Percentiles rank a stretch among this genome's conserved stretches.
Conservation (phyloP, 1,139 yeast genomes). For the Hanseniaspora sp. region DNA sequence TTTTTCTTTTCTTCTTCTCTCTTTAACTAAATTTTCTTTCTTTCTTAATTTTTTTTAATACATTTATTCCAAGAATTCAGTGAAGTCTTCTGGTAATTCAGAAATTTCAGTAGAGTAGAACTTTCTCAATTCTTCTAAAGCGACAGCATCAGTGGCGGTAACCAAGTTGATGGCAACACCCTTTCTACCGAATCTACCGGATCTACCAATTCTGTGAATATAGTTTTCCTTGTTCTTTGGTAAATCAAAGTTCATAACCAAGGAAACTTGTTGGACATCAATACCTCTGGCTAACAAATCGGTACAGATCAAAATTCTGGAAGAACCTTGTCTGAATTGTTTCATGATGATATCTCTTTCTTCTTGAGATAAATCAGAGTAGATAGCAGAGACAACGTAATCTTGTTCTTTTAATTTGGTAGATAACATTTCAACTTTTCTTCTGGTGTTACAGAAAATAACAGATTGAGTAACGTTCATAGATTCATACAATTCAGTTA, state of each 20-base stretch:
- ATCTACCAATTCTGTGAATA: slow-evolving; percentile 99
- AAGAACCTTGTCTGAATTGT: slow-evolving; percentile 97
- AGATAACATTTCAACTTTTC: slow-evolving; percentile 91
- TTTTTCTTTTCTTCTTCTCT: neutral
- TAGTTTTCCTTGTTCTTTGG: slow-evolving; percentile 97
- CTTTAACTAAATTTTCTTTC: slow-evolving; percentile 19
- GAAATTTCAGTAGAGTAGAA: slow-evolving; percentile 97
- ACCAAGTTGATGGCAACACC: slow-evolving; percentile 99
- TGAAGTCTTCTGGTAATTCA: slow-evolving; percentile 94
- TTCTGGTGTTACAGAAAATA: slow-evolving; percentile 97
- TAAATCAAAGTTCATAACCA: slow-evolving; percentile 94
- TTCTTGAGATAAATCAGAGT: slow-evolving; percentile 92
- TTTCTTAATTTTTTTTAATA: slow-evolving; percentile 14
- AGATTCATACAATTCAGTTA: slow-evolving; percentile 93
- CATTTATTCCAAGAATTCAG: slow-evolving; percentile 54
- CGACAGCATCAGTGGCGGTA: slow-evolving; percentile 79
- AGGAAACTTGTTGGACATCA: slow-evolving; percentile 97
- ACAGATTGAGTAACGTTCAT: slow-evolving; percentile 98
- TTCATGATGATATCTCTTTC: slow-evolving; percentile 98
- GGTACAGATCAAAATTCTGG: slow-evolving; percentile 92
- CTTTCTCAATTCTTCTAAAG: slow-evolving; percentile 94
- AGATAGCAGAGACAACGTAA: slow-evolving; percentile 95
- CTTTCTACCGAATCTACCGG: slow-evolving; percentile 99
- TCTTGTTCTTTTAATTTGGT: slow-evolving; percentile 73
- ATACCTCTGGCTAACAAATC: slow-evolving; percentile 99